A percentile compares a stretch with the other conserved stretches of the same genome.
Evolutionary conservation across 495 filamentous ascomycete genomes (phyloP).

Genomic region (Penicillium ucsense): DNA sequence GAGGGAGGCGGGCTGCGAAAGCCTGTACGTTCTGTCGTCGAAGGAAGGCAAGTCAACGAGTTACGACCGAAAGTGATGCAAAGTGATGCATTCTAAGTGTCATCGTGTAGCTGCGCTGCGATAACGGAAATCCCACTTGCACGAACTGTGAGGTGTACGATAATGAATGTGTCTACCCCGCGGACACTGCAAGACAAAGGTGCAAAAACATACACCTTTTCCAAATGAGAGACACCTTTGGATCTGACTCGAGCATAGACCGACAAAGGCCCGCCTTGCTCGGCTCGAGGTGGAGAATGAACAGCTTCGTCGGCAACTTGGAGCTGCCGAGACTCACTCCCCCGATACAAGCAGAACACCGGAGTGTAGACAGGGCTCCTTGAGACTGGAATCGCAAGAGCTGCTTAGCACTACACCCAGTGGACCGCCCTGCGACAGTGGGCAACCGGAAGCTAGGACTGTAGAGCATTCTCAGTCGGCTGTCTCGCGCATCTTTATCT

Average conservation of each 20-base stretch:
- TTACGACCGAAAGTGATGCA: background rate
- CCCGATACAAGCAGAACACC: background rate
- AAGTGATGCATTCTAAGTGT: background rate
- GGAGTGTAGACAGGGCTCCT: background rate
- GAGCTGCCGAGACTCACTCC: background rate
- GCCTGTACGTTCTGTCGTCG: slow-evolving; percentile 22
- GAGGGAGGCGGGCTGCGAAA: slow-evolving; percentile 10
- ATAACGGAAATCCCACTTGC: slow-evolving; percentile 20
- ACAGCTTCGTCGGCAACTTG: slow-evolving; percentile 9
- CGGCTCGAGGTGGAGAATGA: slow-evolving; percentile 19
- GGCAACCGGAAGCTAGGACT: background rate
- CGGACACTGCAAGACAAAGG: slow-evolving; percentile 7
- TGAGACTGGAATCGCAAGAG: background rate
- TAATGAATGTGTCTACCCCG: slow-evolving; percentile 10
- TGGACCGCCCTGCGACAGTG: background rate
- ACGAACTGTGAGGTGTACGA: slow-evolving; percentile 16
- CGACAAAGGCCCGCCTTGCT: slow-evolving; percentile 17
- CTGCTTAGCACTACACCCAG: background rate
- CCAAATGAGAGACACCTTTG: background rate
- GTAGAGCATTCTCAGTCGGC: slow-evolving; percentile 6
- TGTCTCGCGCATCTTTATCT: slow-evolving; percentile 15
- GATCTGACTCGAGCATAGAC: slow-evolving; percentile 2
- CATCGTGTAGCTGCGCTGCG: slow-evolving; percentile 16
- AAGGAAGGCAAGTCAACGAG: slow-evolving; percentile 14
- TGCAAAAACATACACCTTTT: background rate